A percentile compares a stretch with the other conserved stretches of the same genome.
These are phyloP conservation scores for Paragyromitra xinjiangensis DNA, from an alignment of 495 filamentous ascomycete genomes.

Conservation along the genomic window DNA sequence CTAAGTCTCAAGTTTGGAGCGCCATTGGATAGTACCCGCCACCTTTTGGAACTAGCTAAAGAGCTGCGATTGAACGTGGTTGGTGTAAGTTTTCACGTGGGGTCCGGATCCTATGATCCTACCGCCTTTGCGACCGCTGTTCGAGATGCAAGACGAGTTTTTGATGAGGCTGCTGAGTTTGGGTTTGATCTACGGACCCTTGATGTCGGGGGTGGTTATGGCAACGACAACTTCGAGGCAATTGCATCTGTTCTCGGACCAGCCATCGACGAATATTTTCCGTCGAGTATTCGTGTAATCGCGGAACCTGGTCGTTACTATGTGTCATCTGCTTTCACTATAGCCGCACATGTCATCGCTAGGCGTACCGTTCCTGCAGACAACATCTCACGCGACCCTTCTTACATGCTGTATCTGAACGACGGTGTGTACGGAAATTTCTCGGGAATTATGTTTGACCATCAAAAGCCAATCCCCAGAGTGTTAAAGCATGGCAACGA, in stretches of 20 bases:
- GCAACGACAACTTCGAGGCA: constrained; percentile 83
- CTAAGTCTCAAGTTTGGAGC: constrained; percentile 97
- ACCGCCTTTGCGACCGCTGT: constrained; percentile 88
- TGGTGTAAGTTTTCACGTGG: constrained; percentile 97
- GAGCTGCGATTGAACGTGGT: constrained; percentile 93
- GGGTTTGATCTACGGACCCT: constrained; percentile 85
- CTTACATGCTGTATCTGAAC: constrained; percentile 96
- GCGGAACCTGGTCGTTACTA: constrained; percentile 97
- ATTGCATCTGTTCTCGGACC: constrained; percentile 83
- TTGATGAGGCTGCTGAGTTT: constrained; percentile 80
- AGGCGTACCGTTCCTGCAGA: constrained; percentile 81
- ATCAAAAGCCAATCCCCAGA: constrained; percentile 87
- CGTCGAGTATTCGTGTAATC: constrained; percentile 81
- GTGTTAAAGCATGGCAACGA: constrained; percentile 72
- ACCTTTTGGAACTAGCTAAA: constrained; percentile 81
- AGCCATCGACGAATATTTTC: constrained; percentile 87
- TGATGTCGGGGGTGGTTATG: constrained; percentile 95
- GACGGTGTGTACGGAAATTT: constrained; percentile 98
- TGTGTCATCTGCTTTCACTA: constrained; percentile 87
- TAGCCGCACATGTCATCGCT: constrained; percentile 95
- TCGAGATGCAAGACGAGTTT: constrained; percentile 84
- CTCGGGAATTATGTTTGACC: constrained; percentile 98
- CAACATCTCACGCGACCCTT: constrained; percentile 65
- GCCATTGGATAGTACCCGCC: constrained; percentile 78
- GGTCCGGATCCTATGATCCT: constrained; percentile 92